Percentiles rank a stretch among this genome's conserved stretches.
phyloP scores from a whole-genome alignment of 2,329 filamentous ascomycete genomes.

The Blumeria graminis region DNA sequence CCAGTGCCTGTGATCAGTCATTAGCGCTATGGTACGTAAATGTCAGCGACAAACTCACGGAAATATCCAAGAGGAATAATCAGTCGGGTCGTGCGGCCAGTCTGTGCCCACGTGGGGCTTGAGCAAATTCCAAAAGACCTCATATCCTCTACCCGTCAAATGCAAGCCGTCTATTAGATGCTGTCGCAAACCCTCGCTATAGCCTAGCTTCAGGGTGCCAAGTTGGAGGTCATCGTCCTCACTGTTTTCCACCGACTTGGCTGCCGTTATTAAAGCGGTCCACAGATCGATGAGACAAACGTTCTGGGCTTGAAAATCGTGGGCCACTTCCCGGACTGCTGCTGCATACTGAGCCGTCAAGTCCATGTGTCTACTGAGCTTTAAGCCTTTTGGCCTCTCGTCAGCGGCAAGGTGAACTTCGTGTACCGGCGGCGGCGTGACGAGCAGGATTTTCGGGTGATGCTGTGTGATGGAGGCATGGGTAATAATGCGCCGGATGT shows the following conservation, averaged over 20 bases:
- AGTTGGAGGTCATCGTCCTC: constrained; percentile 3
- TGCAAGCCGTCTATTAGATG: constrained; percentile 13
- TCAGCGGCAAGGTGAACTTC: constrained; percentile 18
- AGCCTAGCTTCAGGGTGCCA: constrained; percentile 6
- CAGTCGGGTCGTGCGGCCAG: too few species aligned
- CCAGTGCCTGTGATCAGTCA: too few species aligned
- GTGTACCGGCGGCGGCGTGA: constrained; percentile 66
- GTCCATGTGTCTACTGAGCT: constrained; percentile 31
- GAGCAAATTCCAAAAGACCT: constrained; percentile 3
- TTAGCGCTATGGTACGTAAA: too few species aligned
- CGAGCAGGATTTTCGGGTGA: constrained; percentile 45
- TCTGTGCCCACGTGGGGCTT: too few species aligned
- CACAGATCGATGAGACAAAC: constrained; percentile 58
- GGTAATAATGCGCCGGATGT: constrained; percentile 45
- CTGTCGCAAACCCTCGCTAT: constrained; percentile 6
- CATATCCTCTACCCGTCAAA: constrained; percentile 13
- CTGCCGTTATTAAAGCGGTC: constrained; percentile 51
- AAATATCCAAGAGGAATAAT: too few species aligned
- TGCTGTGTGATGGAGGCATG: constrained; percentile 49
- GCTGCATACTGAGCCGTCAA: constrained; percentile 38
- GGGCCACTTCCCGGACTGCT: constrained; percentile 27
- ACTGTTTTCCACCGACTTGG: constrained; percentile 25
- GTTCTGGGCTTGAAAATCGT: constrained; percentile 5
- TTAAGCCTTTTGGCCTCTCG: constrained; percentile 11
- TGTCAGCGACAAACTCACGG: too few species aligned